Evolutionary conservation across 768 basidiomycete genomes (phyloP), one percentile per base, ranked within the genome.

Genomic region (Mycena vitilis): DNA sequence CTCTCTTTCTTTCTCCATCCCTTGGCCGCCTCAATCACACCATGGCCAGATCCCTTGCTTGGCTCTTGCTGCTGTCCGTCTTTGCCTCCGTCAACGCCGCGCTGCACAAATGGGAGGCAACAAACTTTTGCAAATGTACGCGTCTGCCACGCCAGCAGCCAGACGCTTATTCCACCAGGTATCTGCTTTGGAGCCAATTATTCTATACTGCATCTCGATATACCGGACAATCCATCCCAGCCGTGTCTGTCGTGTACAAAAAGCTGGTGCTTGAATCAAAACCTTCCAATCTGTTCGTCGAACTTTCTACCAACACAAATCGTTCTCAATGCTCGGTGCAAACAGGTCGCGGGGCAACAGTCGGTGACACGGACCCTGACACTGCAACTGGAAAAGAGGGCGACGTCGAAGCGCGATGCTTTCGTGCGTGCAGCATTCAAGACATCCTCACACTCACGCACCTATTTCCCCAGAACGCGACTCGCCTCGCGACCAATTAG

Each of bases 331-430:
- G 30, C 30, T 30, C 30, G 2, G 30, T 98, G 44, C 82, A 86
- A 18, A 96, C 95, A 51, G 97, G 94, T 77, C 86, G 87, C 12
- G 91, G 91, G 34, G 94, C 94, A 54, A 86, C 87, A 57, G 81
- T 96, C 60, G 96, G 95, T 30, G 93, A 95, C 74, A 90, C 93
- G 25, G 89, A 98, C 79, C 94, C 94, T 34, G 96, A 98, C 79
- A 95, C 93, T 20, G 95, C 93, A 15, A 96, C 95, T 7, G 96
- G 96, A 40, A 96, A 93, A 77, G 96, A 97, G 79, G 96, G 96
- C 49, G 95, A 97, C 79, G 94, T 98, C 25, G 95, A 96, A 82
- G 95, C 95, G 65, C 85, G 95, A 77, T 98, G 96, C 85, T 97
- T 97, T 82, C 94, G 95, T 97, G 80, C 75, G 95, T 86, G 62